Percentiles rank a stretch among this genome's conserved stretches.
phyloP scores from a whole-genome alignment of 192 early-diverging fungal species.

The Pilobolus umbonatus region DNA sequence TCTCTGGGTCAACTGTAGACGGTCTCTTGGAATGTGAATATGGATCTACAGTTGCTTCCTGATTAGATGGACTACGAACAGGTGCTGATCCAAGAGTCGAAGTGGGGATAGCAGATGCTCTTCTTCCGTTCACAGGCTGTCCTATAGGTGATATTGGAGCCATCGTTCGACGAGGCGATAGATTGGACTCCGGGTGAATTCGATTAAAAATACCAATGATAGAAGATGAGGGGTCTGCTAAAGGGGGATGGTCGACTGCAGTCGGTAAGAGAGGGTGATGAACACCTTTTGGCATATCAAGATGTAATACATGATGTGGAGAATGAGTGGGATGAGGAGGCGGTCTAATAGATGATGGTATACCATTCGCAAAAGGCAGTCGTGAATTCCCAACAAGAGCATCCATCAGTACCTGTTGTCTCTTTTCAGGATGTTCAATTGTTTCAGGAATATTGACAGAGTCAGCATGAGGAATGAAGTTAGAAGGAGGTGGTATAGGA shows the following conservation, averaged over 20 bases:
- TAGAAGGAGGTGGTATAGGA: background rate
- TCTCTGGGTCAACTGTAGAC: background rate
- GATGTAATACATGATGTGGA: background rate
- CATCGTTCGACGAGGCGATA: background rate
- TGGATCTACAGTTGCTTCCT: background rate
- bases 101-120: conserved; percentile 3
- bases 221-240: background rate
- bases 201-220: background rate
- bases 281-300: background rate
- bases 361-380: background rate
- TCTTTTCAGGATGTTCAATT: conserved; percentile 3
- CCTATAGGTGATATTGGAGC: conserved; percentile 19
- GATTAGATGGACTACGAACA: conserved; percentile 6
- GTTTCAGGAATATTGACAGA: background rate
- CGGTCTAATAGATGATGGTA: background rate
- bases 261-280: background rate
- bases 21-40: conserved; percentile 7
- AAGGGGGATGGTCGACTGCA: background rate
- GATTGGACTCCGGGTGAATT: background rate
- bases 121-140: conserved; percentile 6
- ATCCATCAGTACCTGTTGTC: conserved; percentile 19
- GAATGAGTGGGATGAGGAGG: background rate
- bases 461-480: background rate
- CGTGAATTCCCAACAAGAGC: conserved; percentile 4
- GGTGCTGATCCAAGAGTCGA: background rate